Evolutionary conservation across 148 eudicot species (phyloP).

Genomic region (Rhododendron ovatum): DNA sequence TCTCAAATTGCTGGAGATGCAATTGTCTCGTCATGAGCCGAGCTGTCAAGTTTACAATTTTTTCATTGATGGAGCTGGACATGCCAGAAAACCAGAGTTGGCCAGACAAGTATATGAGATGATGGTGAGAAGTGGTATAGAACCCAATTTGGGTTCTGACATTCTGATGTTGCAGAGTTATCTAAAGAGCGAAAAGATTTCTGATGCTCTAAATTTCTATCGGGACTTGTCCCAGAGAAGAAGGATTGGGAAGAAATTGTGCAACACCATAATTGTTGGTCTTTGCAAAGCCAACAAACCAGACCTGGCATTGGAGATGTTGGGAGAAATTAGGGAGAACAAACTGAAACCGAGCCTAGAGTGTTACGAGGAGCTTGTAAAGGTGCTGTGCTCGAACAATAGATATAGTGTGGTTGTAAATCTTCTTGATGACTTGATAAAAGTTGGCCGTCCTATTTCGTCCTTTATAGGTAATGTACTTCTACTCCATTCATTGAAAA

Average conservation of each 20-base stretch:
- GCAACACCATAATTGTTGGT: constrained; percentile 52
- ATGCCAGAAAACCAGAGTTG: constrained; percentile 56
- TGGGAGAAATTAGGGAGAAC: constrained; percentile 29
- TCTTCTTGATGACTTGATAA: constrained; percentile 48
- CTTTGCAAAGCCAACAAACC: constrained; percentile 55
- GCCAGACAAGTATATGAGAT: constrained; percentile 53
- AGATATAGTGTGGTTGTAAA: constrained; percentile 32
- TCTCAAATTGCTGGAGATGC: constrained; percentile 57
- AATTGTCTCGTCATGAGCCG: constrained; percentile 36
- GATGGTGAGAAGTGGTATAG: constrained; percentile 42
- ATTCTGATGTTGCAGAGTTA: constrained; percentile 53
- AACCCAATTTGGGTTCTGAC: constrained; percentile 39
- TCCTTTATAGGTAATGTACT: constrained; percentile 67
- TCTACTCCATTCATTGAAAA: constrained; percentile 41
- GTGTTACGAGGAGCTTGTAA: constrained; percentile 73
- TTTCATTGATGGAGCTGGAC: constrained; percentile 80
- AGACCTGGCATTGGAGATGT: constrained; percentile 37
- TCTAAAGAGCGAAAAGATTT: constrained; percentile 41
- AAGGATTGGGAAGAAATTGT: constrained; percentile 31
- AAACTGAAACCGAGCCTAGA: constrained; percentile 34
- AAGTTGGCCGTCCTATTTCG: constrained; percentile 49
- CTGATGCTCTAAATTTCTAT: constrained; percentile 55
- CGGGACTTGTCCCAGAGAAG: constrained; percentile 36
- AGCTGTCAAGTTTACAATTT: constrained; percentile 28
- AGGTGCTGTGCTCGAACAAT: constrained; percentile 27